Percentiles rank a stretch among this genome's conserved stretches.
Conservation (phyloP, 768 basidiomycete genomes). For the Erythrobasidium yunnanense region DNA sequence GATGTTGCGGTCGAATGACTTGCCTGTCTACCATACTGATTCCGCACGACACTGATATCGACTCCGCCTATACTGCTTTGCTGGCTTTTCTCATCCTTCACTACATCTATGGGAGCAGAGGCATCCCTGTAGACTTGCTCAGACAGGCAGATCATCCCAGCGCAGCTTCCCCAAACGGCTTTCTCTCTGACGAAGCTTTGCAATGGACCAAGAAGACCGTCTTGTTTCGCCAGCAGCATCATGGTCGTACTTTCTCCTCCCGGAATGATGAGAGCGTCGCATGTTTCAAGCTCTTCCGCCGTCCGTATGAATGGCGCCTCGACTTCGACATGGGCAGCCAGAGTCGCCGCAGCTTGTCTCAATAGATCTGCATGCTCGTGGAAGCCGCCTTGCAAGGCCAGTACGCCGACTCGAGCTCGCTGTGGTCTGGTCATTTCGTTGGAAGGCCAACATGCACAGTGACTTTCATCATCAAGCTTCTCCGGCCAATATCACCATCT, state of each 20-base stretch:
- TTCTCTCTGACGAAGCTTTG: slow-evolving; percentile 55
- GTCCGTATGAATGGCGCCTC: slow-evolving; percentile 54
- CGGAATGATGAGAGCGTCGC: slow-evolving; percentile 81
- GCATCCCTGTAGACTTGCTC: slow-evolving; percentile 49
- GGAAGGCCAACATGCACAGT: no score
- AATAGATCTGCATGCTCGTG: slow-evolving; percentile 68
- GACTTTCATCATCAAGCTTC: no score
- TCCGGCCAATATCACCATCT: no score
- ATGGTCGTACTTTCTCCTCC: slow-evolving; percentile 96
- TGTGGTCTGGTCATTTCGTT: no score
- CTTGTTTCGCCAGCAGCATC: slow-evolving; percentile 58
- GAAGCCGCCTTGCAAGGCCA: slow-evolving; percentile 89
- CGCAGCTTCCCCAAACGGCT: slow-evolving; percentile 91
- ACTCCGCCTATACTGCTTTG: slow-evolving; percentile 77
- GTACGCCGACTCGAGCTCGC: neutral
- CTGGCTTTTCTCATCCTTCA: no score
- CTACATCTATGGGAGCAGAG: slow-evolving; percentile 63
- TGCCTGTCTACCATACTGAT: slow-evolving; percentile 91
- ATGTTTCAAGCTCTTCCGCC: slow-evolving; percentile 58
- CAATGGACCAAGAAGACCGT: slow-evolving; percentile 71
- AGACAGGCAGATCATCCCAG: slow-evolving; percentile 81
- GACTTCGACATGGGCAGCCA: slow-evolving; percentile 33
- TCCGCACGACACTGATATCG: slow-evolving; percentile 66
- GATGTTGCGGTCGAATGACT: slow-evolving; percentile 31
- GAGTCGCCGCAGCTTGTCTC: slow-evolving; percentile 46